Percentiles rank a stretch among this genome's conserved stretches.
phyloP scores from a whole-genome alignment of 192 early-diverging fungal species.

The Backusella macrospora region DNA sequence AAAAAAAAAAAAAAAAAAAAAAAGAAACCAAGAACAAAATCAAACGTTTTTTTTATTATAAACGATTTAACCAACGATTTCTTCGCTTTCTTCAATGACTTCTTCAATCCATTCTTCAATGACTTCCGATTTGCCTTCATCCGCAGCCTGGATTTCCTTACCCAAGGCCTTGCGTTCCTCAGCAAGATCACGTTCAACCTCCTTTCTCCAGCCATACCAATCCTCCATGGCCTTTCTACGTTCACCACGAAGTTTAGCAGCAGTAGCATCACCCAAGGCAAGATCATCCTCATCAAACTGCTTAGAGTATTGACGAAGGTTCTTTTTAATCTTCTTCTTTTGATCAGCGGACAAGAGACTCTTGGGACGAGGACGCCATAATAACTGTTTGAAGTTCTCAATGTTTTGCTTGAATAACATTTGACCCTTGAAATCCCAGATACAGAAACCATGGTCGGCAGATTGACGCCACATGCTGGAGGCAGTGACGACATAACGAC shows the following conservation, averaged over 20 bases:
- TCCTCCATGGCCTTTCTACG: conserved; percentile 77
- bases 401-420: conserved; percentile 72
- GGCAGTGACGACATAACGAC: conserved; percentile 87
- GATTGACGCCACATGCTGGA: conserved; percentile 85
- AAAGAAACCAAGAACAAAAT: not conserved
- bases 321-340: conserved; percentile 90
- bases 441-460: conserved; percentile 85
- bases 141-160: conserved; percentile 49
- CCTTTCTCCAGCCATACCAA: conserved; percentile 83
- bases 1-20: too few relatives aligned
- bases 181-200: conserved; percentile 62
- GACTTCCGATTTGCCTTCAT: conserved; percentile 70
- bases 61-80: conserved; percentile 64
- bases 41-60: not conserved
- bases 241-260: conserved; percentile 75
- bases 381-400: conserved; percentile 88
- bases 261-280: conserved; percentile 66
- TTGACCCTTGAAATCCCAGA: conserved; percentile 93
- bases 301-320: conserved; percentile 85
- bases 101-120: conserved; percentile 89
- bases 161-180: conserved; percentile 59
- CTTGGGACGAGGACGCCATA: conserved; percentile 94
- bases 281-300: conserved; percentile 92
- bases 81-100: conserved; percentile 78
- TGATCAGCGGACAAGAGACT: conserved; percentile 77